These are phyloP conservation scores for Boletus rubroflammeus DNA, from an alignment of 768 basidiomycete species.

Conservation along the genomic window DNA sequence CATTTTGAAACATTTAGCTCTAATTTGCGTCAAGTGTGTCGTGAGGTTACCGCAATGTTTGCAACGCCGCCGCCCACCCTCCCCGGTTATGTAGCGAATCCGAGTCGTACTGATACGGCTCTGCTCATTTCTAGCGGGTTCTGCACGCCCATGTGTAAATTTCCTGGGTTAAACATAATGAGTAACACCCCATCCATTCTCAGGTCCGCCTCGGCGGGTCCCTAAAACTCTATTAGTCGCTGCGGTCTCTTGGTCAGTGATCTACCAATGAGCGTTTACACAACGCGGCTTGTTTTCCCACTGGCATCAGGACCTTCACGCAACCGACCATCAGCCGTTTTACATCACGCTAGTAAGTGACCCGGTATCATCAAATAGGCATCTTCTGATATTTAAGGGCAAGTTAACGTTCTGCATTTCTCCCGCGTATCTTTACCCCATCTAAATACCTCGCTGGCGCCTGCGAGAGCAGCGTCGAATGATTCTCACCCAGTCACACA, in stretches of 20 bases:
- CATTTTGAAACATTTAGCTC: background rate
- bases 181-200: constrained; percentile 1
- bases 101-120: background rate
- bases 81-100: background rate
- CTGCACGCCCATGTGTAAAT: background rate
- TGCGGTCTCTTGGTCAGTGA: constrained; percentile 17
- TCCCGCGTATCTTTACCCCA: constrained; percentile 6
- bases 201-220: constrained; percentile 13
- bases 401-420: constrained; percentile 10
- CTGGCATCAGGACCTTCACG: constrained; percentile 21
- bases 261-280: constrained; percentile 21
- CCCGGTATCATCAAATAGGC: constrained; percentile 17
- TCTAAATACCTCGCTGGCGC: constrained; percentile 10
- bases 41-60: background rate
- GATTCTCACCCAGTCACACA: constrained; percentile 25
- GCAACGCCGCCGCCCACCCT: background rate
- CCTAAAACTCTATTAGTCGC: constrained; percentile 33
- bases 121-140: background rate
- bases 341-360: constrained; percentile 32
- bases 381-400: constrained; percentile 31
- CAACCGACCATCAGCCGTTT: constrained; percentile 32
- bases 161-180: background rate
- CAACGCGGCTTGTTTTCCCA: constrained; percentile 22
- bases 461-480: constrained; percentile 20
- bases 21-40: background rate